These are phyloP conservation scores for Exidia glandulosa DNA, from an alignment of 768 basidiomycete genomes.

Conservation along the genomic window DNA sequence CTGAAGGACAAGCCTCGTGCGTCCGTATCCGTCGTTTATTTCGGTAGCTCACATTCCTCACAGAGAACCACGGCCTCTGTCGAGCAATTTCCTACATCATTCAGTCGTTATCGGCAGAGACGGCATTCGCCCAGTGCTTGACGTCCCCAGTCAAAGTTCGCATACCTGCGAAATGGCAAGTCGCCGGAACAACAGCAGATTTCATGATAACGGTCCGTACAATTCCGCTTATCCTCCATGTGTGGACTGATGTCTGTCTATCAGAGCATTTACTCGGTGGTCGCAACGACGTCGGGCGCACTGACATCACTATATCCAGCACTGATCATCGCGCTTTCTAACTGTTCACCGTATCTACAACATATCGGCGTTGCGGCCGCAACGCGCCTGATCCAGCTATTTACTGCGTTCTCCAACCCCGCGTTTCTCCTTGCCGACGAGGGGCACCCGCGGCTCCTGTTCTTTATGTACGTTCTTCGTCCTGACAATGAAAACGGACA, in stretches of 20 bases:
- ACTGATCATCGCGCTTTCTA: conserved; percentile 80
- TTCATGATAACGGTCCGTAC: conserved; percentile 74
- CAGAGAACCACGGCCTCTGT: conserved; percentile 86
- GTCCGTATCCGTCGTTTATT: not conserved
- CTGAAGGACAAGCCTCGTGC: conserved; percentile 92
- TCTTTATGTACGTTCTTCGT: conserved; percentile 58
- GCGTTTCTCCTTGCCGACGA: conserved; percentile 86
- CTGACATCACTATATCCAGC: conserved; percentile 85
- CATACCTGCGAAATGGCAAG: conserved; percentile 68
- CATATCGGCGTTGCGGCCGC: conserved; percentile 72
- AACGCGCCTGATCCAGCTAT: conserved; percentile 76
- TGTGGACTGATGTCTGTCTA: conserved; percentile 2
- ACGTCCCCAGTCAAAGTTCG: conserved; percentile 51
- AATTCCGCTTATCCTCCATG: not conserved
- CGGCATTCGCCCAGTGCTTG: conserved; percentile 61
- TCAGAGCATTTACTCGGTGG: conserved; percentile 80
- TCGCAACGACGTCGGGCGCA: conserved; percentile 76
- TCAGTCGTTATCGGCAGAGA: conserved; percentile 82
- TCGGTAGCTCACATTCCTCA: conserved; percentile 2
- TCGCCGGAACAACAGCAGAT: conserved; percentile 65
- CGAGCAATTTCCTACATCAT: conserved; percentile 84
- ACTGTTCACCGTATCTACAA: conserved; percentile 78
- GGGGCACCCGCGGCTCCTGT: conserved; percentile 85
- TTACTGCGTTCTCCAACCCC: conserved; percentile 85
- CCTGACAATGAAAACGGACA: not conserved